phyloP scores from a whole-genome alignment of 768 basidiomycete genomes.

The Leccinum variicolor region DNA sequence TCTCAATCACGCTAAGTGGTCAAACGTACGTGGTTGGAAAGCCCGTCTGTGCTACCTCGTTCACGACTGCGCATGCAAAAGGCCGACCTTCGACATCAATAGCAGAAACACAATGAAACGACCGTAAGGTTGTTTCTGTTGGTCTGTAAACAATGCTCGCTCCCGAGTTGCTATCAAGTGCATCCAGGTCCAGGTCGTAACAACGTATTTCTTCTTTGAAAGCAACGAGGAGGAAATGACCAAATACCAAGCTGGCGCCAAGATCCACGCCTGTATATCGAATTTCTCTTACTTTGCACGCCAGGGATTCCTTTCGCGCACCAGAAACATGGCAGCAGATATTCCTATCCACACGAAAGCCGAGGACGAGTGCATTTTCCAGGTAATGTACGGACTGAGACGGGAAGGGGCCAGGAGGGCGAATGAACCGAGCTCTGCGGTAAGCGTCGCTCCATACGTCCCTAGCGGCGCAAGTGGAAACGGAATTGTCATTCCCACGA shows the following conservation, averaged over 20 bases:
- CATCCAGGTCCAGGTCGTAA: constrained; percentile 8
- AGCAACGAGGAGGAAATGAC: constrained; percentile 14
- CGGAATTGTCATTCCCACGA: too few relatives aligned
- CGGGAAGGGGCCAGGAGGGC: constrained; percentile 17
- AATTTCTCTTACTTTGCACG: constrained; percentile 1
- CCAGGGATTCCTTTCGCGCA: background rate
- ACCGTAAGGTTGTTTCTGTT: background rate
- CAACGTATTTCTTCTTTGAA: constrained; percentile 12
- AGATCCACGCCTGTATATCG: background rate
- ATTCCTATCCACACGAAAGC: constrained; percentile 7
- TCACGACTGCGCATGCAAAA: constrained; percentile 15
- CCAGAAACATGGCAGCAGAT: background rate
- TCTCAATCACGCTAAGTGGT: background rate
- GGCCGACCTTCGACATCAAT: constrained; percentile 11
- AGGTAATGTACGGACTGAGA: constrained; percentile 12
- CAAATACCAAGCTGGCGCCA: constrained; percentile 9
- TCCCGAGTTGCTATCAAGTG: background rate
- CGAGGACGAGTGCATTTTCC: constrained; percentile 11
- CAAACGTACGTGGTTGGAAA: background rate
- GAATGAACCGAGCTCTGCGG: constrained; percentile 9
- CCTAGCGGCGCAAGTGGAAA: constrained; percentile 1
- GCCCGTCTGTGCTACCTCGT: background rate
- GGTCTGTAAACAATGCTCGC: constrained; percentile 9
- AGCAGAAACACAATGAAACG: constrained; percentile 8
- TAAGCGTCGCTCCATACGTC: constrained; percentile 18